A percentile compares a stretch with the other conserved stretches of the same genome.
Conservation (phyloP, 1,139 yeast genomes). For the Suhomyces kunorum region DNA sequence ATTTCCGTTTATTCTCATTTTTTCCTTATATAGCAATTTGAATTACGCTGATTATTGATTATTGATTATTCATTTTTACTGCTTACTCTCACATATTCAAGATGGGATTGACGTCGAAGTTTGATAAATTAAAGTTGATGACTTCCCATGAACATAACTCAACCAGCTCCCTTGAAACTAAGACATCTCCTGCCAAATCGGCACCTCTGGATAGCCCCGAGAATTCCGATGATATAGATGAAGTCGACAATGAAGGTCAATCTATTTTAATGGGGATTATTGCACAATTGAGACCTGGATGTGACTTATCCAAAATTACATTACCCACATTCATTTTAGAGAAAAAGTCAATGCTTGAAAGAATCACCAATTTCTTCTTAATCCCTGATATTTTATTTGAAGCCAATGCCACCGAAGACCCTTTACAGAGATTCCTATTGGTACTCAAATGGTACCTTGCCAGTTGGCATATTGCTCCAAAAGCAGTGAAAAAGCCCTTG, state of each 20-base stretch:
- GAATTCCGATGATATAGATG: constrained; percentile 74
- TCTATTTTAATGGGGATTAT: constrained; percentile 83
- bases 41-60: too few relatives aligned
- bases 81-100: neutral
- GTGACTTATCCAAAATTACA: constrained; percentile 86
- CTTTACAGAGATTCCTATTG: constrained; percentile 64
- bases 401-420: constrained; percentile 64
- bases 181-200: constrained; percentile 2
- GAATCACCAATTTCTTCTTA: constrained; percentile 86
- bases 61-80: neutral
- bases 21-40: constrained; percentile 1
- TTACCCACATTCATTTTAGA: constrained; percentile 93
- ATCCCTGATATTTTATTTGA: constrained; percentile 74
- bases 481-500: constrained; percentile 95
- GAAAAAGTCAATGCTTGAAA: constrained; percentile 92
- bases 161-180: constrained; percentile 11
- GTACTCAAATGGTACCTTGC: constrained; percentile 88
- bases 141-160: constrained; percentile 14
- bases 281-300: constrained; percentile 88
- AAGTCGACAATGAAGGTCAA: constrained; percentile 87
- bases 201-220: constrained; percentile 10
- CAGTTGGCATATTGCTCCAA: constrained; percentile 98
- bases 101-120: constrained; percentile 42
- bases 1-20: too few relatives aligned
- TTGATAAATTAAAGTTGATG: constrained; percentile 34